Conservation (phyloP, 345 rosid species). For the Syzygium oleosum region DNA sequence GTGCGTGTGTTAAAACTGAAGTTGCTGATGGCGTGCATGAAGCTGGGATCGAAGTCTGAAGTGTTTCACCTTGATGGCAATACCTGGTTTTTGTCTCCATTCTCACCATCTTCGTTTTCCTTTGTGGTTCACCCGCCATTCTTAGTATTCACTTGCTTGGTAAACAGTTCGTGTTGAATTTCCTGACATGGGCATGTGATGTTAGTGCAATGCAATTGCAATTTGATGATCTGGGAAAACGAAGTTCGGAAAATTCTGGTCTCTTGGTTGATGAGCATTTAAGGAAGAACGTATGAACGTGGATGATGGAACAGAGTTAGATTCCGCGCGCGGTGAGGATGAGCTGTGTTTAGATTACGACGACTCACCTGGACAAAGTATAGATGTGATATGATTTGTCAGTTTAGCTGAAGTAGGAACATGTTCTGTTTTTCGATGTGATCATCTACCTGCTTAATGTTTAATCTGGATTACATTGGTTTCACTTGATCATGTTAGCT, state of each 20-base stretch:
- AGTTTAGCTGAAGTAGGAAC: not conserved
- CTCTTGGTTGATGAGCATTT: not conserved
- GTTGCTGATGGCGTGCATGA: constrained; percentile 63
- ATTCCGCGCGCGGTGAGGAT: not conserved
- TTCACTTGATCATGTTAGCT: not conserved
- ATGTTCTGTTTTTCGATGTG: not conserved
- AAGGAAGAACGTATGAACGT: not conserved
- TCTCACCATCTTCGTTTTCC: not conserved
- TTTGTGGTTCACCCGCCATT: not conserved
- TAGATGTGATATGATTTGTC: not conserved
- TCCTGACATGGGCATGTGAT: not conserved
- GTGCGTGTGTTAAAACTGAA: not conserved
- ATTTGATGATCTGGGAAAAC: not conserved
- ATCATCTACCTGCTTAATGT: not conserved
- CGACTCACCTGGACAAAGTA: not conserved
- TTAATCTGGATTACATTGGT: not conserved
- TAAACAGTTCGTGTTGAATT: not conserved
- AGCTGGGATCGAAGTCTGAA: constrained; percentile 88
- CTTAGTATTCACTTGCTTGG: not conserved
- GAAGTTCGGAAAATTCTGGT: not conserved
- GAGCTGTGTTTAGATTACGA: not conserved
- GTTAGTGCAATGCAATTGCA: not conserved
- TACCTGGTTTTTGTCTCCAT: constrained; percentile 41
- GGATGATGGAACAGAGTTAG: not conserved
- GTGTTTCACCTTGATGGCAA: constrained; percentile 59